These are phyloP conservation scores for Botrytis paeoniae DNA, from an alignment of 2,329 filamentous ascomycete species.

Conservation along the genomic window DNA sequence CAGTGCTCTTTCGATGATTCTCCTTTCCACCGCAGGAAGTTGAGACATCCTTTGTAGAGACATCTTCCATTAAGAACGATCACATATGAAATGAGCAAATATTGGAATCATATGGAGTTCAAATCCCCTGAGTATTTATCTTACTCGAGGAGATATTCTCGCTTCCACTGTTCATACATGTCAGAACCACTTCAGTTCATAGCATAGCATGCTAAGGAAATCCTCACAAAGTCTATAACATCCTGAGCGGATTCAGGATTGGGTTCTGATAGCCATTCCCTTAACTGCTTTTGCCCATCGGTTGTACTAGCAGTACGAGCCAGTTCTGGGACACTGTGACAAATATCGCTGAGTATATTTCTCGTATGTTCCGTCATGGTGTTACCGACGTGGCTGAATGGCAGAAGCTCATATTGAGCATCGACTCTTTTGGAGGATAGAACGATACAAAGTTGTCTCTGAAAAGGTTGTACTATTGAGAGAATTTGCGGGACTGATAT, in stretches of 20 bases:
- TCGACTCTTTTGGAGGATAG: slow-evolving; percentile 19
- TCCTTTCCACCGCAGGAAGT: neutral
- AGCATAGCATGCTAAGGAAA: neutral
- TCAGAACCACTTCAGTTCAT: neutral
- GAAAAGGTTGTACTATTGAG: slow-evolving; percentile 31
- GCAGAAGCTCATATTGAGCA: slow-evolving; percentile 29
- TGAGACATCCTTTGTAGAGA: neutral
- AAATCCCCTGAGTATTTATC: neutral
- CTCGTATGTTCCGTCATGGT: slow-evolving; percentile 35
- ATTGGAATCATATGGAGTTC: too few species aligned
- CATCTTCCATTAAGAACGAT: neutral
- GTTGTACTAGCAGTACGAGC: slow-evolving; percentile 29
- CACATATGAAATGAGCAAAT: neutral
- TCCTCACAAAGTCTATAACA: slow-evolving; percentile 32
- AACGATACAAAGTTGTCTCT: slow-evolving; percentile 28
- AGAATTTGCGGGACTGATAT: slow-evolving; percentile 27
- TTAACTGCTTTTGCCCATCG: slow-evolving; percentile 30
- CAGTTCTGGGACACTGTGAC: slow-evolving; percentile 31
- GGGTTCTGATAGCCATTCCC: slow-evolving; percentile 28
- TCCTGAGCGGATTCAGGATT: slow-evolving; percentile 26
- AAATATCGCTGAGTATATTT: slow-evolving; percentile 37
- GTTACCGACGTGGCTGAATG: slow-evolving; percentile 32
- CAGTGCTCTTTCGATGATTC: neutral
- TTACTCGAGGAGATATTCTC: slow-evolving; percentile 23
- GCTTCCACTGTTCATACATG: slow-evolving; percentile 5